Percentiles rank a stretch among this genome's conserved stretches.
phyloP scores from a whole-genome alignment of 768 basidiomycete genomes.

The Grammothele lineata region DNA sequence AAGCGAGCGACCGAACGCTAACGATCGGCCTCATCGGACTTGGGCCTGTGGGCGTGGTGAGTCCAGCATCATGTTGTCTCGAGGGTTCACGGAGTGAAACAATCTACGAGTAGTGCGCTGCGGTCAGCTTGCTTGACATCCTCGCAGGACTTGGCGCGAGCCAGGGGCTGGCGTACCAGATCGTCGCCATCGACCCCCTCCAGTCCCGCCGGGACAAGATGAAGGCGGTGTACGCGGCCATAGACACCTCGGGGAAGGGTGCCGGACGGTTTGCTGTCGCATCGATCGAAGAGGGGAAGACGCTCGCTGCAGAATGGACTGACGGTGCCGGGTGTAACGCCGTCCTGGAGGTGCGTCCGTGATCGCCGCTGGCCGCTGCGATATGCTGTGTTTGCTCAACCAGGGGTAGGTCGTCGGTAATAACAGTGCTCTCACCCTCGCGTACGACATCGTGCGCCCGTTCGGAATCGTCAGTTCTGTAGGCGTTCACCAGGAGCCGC shows the following conservation, averaged over 20 bases:
- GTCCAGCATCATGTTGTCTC: conserved; percentile 7
- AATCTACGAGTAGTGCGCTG: conserved; percentile 44
- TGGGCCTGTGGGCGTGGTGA: conserved; percentile 72
- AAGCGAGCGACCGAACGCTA: conserved; percentile 45
- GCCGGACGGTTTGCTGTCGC: conserved; percentile 47
- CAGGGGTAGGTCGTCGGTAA: conserved; percentile 62
- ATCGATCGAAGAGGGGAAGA: conserved; percentile 48
- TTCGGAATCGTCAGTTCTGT: conserved; percentile 76
- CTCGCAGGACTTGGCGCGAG: conserved; percentile 36
- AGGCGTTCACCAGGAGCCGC: conserved; percentile 58
- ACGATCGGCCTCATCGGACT: conserved; percentile 69
- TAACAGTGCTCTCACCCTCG: conserved; percentile 54
- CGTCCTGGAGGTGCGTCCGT: conserved; percentile 55
- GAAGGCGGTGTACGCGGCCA: conserved; percentile 49
- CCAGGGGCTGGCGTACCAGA: conserved; percentile 38
- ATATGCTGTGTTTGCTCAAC: too few relatives aligned
- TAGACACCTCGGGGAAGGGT: conserved; percentile 41
- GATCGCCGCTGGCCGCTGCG: too few relatives aligned
- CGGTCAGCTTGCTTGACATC: conserved; percentile 59
- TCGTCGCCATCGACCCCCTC: conserved; percentile 63
- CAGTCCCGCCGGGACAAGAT: conserved; percentile 56
- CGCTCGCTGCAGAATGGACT: conserved; percentile 48
- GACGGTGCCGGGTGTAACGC: conserved; percentile 55
- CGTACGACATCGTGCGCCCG: conserved; percentile 67
- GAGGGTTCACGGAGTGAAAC: background rate